Conservation (phyloP, 106 monocot species). For the Platanthera guangdongensis region DNA sequence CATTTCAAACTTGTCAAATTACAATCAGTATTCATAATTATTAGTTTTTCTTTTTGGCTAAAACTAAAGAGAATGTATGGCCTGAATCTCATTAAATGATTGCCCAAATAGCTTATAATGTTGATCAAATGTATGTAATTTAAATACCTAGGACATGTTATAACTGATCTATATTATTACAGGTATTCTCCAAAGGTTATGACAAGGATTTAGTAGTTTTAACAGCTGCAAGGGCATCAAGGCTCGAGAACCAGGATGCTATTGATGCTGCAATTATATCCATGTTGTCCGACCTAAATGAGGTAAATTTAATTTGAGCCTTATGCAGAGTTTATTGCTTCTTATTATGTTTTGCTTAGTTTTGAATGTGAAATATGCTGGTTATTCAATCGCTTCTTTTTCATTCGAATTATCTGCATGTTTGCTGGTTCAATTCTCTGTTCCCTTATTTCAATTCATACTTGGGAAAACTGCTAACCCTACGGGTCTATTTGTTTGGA, state of each 20-base stretch:
- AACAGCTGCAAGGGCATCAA: constrained; percentile 61
- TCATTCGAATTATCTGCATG: not conserved
- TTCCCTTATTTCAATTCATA: not conserved
- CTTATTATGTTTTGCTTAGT: not conserved
- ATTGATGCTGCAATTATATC: constrained; percentile 49
- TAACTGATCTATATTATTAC: constrained; percentile 7
- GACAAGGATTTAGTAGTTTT: constrained; percentile 33
- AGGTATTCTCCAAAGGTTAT: constrained; percentile 38
- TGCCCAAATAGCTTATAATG: not conserved
- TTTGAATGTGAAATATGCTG: not conserved
- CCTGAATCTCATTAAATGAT: not conserved
- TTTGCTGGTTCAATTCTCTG: not conserved
- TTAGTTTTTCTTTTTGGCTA: not conserved
- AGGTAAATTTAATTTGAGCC: constrained; percentile 17
- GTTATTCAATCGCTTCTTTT: not conserved
- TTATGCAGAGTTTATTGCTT: not conserved
- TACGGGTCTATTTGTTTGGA: too few species aligned
- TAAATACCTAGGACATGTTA: not conserved
- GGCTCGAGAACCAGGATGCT: constrained; percentile 53
- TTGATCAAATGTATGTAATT: not conserved
- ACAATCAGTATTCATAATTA: not conserved
- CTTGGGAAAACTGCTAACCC: not conserved
- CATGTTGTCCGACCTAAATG: constrained; percentile 40
- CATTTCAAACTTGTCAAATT: not conserved
- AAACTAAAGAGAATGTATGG: not conserved